Evolutionary conservation across 306 rosid species (phyloP).

Genomic region (Senna tora): DNA sequence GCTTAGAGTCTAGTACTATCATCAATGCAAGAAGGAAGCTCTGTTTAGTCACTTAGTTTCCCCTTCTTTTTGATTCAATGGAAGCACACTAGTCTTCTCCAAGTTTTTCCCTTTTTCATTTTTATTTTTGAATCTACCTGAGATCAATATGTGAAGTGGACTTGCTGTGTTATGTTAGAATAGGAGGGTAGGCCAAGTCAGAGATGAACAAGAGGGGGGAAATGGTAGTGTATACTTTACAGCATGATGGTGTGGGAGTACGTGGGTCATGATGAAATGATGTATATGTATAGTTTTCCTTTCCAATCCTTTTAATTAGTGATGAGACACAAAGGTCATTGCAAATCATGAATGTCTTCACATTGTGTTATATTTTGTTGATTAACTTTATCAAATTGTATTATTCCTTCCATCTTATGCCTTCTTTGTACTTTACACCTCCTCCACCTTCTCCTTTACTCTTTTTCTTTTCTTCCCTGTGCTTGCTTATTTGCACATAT

Average conservation of each 20-base stretch:
- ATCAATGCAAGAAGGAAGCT: conserved; percentile 26
- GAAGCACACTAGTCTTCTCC: conserved; percentile 48
- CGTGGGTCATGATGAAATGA: conserved; percentile 66
- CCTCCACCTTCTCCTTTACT: background rate
- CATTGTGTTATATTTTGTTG: conserved; percentile 45
- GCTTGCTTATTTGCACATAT: conserved; percentile 23
- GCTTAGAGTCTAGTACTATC: conserved; percentile 75
- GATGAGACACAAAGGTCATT: conserved; percentile 60
- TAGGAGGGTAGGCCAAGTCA: conserved; percentile 53
- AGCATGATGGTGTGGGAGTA: conserved; percentile 51
- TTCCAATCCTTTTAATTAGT: conserved; percentile 57
- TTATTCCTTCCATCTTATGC: conserved; percentile 34
- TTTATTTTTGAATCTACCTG: conserved; percentile 22
- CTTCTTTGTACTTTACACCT: conserved; percentile 33
- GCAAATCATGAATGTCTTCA: conserved; percentile 69
- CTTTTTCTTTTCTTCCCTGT: background rate
- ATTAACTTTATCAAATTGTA: conserved; percentile 36
- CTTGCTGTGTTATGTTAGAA: conserved; percentile 48
- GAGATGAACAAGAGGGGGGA: conserved; percentile 27
- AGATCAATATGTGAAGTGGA: conserved; percentile 47
- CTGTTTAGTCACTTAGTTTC: conserved; percentile 33
- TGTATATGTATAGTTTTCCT: conserved; percentile 76
- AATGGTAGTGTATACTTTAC: conserved; percentile 66
- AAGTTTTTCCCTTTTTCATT: conserved; percentile 21
- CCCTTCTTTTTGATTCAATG: conserved; percentile 44